Base-by-base conservation (phyloP, 441 rosid genomes). In the Mallotus repandus region DNA sequence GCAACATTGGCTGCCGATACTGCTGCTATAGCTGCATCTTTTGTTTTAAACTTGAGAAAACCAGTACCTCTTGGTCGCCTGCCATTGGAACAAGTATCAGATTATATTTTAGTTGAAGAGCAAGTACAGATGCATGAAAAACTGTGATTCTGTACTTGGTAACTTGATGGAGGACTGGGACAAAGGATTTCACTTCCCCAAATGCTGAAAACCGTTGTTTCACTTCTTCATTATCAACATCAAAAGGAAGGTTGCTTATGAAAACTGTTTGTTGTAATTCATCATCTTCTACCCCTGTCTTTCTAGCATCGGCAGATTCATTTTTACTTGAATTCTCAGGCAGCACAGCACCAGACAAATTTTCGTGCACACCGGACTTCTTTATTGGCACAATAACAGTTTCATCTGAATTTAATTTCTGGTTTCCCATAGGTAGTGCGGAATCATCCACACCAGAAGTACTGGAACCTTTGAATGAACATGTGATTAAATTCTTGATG, bases 61-160 rank as follows among this genome's bases (percentile, higher is more conserved):
- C 94, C 99, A 15, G 96, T 90, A 62, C 99, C 99, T 77, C 76
- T 85, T 2, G 98, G 97, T 77, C 98, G 85, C 85, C 98, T 95
- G 93, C 74, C 84, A 86, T 57, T 53, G 59, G 65, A 67, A 82
- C 13, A 65, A 67, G 64, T 55, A 66, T 74, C 69, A 45, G 45
- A 65, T 19, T 9, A 63, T 29, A 65, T 63, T 63, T 32, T 14
- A n/a, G 58, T 38, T 38, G 63, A 69, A 69, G 7, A 75, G 19
- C 54, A 70, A 45, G 66, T 41, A 72, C 12, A 54, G 64, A 73
- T 70, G 54, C 54, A 73, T 32, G 65, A 76, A 61, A 22, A 54
- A 71, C 66, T 41, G 70, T 46, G 59, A n/a, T 53, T 69, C 61
- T 85, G 10, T 91, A 95, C 99, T 89, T 91, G 81, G 99, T 93